Percentiles rank a stretch among this genome's conserved stretches.
Conservation (phyloP, 129 eudicot genomes). For the Daucus carota region DNA sequence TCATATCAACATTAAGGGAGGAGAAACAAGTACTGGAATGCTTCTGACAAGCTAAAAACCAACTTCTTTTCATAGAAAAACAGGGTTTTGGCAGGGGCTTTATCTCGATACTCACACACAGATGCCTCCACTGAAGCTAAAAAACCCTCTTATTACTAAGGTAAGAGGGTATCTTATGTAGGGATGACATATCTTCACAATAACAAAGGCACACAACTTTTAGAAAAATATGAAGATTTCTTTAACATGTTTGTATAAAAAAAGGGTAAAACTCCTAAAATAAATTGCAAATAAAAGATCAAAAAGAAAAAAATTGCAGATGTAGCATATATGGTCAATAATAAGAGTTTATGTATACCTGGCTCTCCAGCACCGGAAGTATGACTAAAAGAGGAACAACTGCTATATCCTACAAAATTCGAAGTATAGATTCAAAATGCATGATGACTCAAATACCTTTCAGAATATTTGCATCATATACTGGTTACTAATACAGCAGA, state of each 20-base stretch:
- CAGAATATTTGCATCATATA: slow-evolving; percentile 7
- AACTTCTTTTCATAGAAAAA: not conserved
- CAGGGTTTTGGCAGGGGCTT: not conserved
- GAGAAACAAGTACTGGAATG: not conserved
- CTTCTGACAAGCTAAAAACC: not conserved
- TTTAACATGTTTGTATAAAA: not conserved
- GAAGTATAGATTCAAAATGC: slow-evolving; percentile 23
- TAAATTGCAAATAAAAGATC: not conserved
- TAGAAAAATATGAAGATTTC: not conserved
- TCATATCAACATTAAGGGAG: not conserved
- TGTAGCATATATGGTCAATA: not conserved
- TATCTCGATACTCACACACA: not conserved
- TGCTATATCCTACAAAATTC: slow-evolving; percentile 88
- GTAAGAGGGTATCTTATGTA: too few species aligned
- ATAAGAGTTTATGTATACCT: slow-evolving; percentile 31
- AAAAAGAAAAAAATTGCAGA: not conserved
- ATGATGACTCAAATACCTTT: slow-evolving; percentile 15
- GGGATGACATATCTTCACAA: not conserved
- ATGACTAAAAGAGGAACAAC: slow-evolving; percentile 97
- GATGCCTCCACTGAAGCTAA: not conserved
- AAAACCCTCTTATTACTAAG: not conserved
- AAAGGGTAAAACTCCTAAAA: not conserved
- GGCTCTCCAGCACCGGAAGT: slow-evolving; percentile 93
- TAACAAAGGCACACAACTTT: not conserved
- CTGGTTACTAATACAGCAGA: slow-evolving; percentile 9